Base-by-base conservation (phyloP, 2,329 filamentous ascomycete species). In the Epicoccum sorghinum region DNA sequence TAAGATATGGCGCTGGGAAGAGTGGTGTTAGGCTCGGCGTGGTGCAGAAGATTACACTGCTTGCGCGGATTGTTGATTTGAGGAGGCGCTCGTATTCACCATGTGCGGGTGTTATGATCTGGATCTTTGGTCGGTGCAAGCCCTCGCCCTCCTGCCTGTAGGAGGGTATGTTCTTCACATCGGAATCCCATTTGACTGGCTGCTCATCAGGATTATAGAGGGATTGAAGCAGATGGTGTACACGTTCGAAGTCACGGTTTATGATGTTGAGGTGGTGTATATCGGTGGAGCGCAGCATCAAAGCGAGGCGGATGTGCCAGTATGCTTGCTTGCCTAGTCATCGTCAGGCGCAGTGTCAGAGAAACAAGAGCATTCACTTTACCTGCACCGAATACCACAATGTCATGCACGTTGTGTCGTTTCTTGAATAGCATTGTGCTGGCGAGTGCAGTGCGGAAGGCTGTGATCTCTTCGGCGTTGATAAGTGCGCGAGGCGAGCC, bases 261-360 rank as follows among this genome's bases (percentile, higher is more conserved):
- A 96, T 87, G 66, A 97, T 88, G 75, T 93, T 88, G 42, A 97
- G 83, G 54, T 89, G 85, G 65, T 88, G 87, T 64, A 96, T 88
- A 18, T 91, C 90, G 40, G 78, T 68, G 0, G 81, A 80, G 1
- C 83, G 88, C 44, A 95, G 81, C 59, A 93, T 82, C 9, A 98
- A 82, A 0, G 93, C 88, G 4, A 98, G 83, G 0, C 92, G 88
- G 38, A 96, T 86, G 72, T 97, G 93, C 93, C 93, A 98, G 78
- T 93, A 96, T 10, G 93, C 93, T 78, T 97, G 93, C 64, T 89
- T 86, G 23, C 53, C 52, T 55, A 12, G 7, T 8, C 7, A 9
- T 7, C 1, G n/a, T 55, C 24, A 55, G 47, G 13, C 23, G 3
- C 7, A 12, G n/a, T 7, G 24, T 7, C 6, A 29, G 12, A 9